phyloP scores from a whole-genome alignment of 768 basidiomycete genomes.

The Boletus rubescentipes region DNA sequence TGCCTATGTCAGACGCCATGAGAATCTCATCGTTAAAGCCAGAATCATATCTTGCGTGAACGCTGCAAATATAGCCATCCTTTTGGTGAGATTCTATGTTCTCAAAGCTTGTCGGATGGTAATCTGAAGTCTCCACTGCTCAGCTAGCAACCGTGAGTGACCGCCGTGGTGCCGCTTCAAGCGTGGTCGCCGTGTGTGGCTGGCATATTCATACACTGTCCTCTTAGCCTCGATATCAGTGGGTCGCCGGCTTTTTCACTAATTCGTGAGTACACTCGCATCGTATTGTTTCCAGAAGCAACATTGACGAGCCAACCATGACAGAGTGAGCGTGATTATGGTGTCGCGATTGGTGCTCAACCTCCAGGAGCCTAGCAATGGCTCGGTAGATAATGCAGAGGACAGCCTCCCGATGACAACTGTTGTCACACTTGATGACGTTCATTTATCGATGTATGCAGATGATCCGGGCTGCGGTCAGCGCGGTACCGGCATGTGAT shows the following conservation, averaged over 20 bases:
- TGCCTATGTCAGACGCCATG: not conserved
- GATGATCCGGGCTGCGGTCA: not conserved
- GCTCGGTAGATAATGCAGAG: not conserved
- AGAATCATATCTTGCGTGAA: conserved; percentile 15
- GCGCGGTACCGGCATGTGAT: not conserved
- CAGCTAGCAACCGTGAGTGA: conserved; percentile 11
- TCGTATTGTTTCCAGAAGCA: not conserved
- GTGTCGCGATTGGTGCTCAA: conserved; percentile 20
- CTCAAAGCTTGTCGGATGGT: not conserved
- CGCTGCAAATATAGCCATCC: conserved; percentile 5
- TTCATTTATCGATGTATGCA: not conserved
- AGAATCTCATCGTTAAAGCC: not conserved
- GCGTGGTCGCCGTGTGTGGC: not conserved
- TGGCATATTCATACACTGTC: not conserved
- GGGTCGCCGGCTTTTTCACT: not conserved
- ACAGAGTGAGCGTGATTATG: conserved; percentile 15
- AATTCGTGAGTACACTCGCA: not conserved
- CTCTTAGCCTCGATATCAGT: not conserved
- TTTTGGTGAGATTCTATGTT: conserved; percentile 9
- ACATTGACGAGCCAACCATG: not conserved
- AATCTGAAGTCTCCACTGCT: not conserved
- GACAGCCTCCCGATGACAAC: not conserved
- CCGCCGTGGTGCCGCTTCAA: not conserved
- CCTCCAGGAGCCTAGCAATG: not conserved
- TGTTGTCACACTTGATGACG: not conserved